phyloP scores from a whole-genome alignment of 2,329 filamentous ascomycete species.

The Grosmannia serpens region DNA sequence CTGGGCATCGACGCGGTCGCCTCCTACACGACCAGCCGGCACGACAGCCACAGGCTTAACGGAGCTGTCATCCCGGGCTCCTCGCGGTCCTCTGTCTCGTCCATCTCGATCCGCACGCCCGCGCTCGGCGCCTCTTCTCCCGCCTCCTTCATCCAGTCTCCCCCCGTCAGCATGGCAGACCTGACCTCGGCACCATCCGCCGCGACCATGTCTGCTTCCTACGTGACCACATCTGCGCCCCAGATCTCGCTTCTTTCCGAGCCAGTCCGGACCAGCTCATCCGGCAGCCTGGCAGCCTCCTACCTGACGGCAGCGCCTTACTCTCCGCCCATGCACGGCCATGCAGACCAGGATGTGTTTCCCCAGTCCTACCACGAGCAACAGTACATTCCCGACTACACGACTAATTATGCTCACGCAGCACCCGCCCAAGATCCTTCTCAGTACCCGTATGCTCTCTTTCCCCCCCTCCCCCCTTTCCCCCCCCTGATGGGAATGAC shows the following conservation, averaged over 20 bases:
- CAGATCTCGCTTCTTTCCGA: slow-evolving; percentile 41
- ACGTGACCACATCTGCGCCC: slow-evolving; percentile 37
- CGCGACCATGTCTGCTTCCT: slow-evolving; percentile 30
- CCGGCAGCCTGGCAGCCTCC: slow-evolving; percentile 32
- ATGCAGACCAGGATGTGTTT: slow-evolving; percentile 18
- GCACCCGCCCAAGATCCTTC: slow-evolving; percentile 17
- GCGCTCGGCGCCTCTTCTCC: slow-evolving; percentile 4
- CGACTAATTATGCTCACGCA: slow-evolving; percentile 14
- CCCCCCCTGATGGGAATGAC: too few species aligned
- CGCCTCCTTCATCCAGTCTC: slow-evolving; percentile 5
- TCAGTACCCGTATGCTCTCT: slow-evolving; percentile 19
- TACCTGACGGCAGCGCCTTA: slow-evolving; percentile 7
- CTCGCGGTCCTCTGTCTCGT: not conserved
- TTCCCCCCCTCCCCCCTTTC: too few species aligned
- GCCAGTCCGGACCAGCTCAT: slow-evolving; percentile 23
- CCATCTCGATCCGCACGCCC: not conserved
- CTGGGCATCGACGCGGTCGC: not conserved
- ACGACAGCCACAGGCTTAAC: not conserved
- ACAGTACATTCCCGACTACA: slow-evolving; percentile 21
- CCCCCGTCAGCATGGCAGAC: slow-evolving; percentile 27
- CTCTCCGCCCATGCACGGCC: slow-evolving; percentile 14
- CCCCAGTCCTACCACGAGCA: slow-evolving; percentile 23
- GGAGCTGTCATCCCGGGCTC: not conserved
- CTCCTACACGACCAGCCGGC: not conserved
- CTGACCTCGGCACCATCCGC: slow-evolving; percentile 25